Evolutionary conservation across 805 yeast species (phyloP), one percentile per base, ranked within the genome.

Genomic region (Sugiyamaella qingdaonensis): DNA sequence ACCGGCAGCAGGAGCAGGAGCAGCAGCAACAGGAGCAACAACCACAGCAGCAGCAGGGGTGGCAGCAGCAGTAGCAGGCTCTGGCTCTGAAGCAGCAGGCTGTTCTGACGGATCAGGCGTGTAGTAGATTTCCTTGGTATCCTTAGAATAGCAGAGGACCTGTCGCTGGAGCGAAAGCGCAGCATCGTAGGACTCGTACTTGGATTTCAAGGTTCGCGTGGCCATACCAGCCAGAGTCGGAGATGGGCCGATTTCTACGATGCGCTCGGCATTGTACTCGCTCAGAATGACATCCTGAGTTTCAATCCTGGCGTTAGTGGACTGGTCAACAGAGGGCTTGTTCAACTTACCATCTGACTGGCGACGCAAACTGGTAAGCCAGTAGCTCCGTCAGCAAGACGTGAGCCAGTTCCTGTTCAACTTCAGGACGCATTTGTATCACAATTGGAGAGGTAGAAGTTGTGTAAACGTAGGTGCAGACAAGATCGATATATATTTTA

Each of bases 141-240:
- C 99, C 76, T 91, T 91, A 52, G 97, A 81, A 78, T 92, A 94
- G 69, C 97, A 88, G 66, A 94, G 78, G 39, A 94, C 95, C 74
- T 94, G 95, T 79, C 99, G 86, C 64, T 86, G 88, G 64, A 86
- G 82, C 55, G 95, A 80, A 65, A 92, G 77, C 41, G 99, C 99
- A 54, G 98, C 98, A 70, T 94, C 99, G 69, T 90, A 94, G 41
- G 97, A 86, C 74, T 94, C 98, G 73, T 91, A 95, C 73, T 90
- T 94, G 69, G 95, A 88, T 77, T 84, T 84, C 66, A 94, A 82
- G 58, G 99, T 94, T 77, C 98, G 85, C 63, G 88, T 82, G 59
- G 99, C 98, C 99, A 94, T 94, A 61, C 98, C 98, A 39, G 97
- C 94, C 69, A 94, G 79, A 43, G 99, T 94, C 56, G 99, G 98